Evolutionary conservation across 257 asterid genomes (phyloP).

Genomic region (Handroanthus guayacan): DNA sequence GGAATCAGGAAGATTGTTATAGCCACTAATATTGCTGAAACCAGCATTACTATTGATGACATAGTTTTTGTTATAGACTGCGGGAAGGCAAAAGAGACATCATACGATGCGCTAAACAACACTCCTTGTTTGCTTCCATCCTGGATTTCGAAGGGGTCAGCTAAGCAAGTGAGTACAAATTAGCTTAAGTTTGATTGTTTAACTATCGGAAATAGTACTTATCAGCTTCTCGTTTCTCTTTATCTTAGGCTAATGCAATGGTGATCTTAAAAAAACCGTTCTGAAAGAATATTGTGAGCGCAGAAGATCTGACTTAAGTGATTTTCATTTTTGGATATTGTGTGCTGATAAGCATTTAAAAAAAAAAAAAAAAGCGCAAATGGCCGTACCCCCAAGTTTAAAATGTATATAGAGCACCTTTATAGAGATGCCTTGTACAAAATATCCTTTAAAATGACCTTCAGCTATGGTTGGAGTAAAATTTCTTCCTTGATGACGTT

Average conservation of each 20-base stretch:
- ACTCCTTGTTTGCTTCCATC: slow-evolving; percentile 97
- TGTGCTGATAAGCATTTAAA: slow-evolving; percentile 14
- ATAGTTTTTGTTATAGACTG: slow-evolving; percentile 89
- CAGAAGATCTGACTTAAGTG: slow-evolving; percentile 7
- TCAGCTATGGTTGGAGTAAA: neutral
- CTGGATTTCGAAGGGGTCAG: slow-evolving; percentile 95
- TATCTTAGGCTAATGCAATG: slow-evolving; percentile 12
- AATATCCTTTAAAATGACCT: neutral
- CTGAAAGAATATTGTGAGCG: neutral
- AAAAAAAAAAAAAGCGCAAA: slow-evolving; percentile 16
- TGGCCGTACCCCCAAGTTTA: neutral
- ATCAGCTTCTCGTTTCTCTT: slow-evolving; percentile 27
- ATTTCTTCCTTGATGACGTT: neutral
- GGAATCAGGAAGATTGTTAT: slow-evolving; percentile 89
- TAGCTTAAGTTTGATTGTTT: slow-evolving; percentile 28
- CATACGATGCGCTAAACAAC: slow-evolving; percentile 94
- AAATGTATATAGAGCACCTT: slow-evolving; percentile 10
- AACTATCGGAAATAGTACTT: neutral
- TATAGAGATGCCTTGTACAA: neutral
- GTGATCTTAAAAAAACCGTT: slow-evolving; percentile 5
- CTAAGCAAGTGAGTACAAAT: slow-evolving; percentile 69
- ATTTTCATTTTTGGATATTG: slow-evolving; percentile 26
- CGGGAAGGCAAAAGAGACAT: slow-evolving; percentile 94
- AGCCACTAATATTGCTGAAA: slow-evolving; percentile 97
- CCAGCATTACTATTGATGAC: slow-evolving; percentile 92